Conservation (phyloP, 139 green algal species). For the Trebouxia sp. region DNA sequence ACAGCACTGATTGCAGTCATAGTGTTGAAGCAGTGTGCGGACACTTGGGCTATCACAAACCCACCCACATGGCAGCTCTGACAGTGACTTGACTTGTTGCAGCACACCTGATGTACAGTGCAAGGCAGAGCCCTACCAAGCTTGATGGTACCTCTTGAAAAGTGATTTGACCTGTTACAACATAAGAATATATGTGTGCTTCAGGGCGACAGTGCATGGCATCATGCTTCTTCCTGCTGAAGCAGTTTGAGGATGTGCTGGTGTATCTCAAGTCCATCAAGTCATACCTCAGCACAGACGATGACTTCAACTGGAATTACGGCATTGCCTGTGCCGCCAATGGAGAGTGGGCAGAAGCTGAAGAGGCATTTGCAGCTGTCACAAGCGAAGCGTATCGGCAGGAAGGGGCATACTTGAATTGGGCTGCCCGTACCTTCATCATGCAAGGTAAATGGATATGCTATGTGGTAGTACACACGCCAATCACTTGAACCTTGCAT, state of each 20-base stretch:
- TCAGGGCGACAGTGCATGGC: constrained; percentile 83
- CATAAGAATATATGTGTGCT: constrained; percentile 25
- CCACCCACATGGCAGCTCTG: no score
- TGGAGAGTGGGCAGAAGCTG: constrained; percentile 74
- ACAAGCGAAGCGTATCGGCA: constrained; percentile 65
- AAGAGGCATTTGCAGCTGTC: constrained; percentile 66
- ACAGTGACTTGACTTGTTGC: no score
- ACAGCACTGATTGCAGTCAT: no score
- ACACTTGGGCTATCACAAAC: no score
- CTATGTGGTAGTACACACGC: no score
- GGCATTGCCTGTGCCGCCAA: constrained; percentile 67
- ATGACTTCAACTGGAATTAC: constrained; percentile 90
- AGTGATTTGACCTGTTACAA: no score
- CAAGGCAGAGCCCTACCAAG: no score
- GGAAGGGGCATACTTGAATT: constrained; percentile 65
- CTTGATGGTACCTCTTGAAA: no score
- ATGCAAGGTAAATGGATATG: constrained; percentile 38
- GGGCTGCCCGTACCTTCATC: constrained; percentile 79
- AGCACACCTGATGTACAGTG: no score
- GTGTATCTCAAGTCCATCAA: constrained; percentile 62
- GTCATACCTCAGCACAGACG: constrained; percentile 59
- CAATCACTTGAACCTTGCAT: no score
- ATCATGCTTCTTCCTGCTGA: constrained; percentile 79
- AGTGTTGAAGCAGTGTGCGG: no score
- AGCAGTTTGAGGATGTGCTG: constrained; percentile 68